Base-by-base conservation (phyloP, 83 land plant genomes). In the Larix sibirica region DNA sequence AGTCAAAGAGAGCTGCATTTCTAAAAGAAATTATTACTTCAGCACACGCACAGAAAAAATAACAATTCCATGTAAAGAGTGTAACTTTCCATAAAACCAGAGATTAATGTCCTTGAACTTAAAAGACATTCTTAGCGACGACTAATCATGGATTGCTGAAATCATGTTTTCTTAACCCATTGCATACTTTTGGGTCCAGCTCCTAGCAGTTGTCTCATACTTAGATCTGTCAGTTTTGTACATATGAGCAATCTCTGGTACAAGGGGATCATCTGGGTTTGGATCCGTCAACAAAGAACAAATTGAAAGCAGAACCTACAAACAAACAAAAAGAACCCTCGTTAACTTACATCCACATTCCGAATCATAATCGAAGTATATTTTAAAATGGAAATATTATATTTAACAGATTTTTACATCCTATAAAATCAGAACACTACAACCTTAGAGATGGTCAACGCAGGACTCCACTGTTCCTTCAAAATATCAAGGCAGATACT, bases 101-200 rank as follows among this genome's bases (percentile, higher is more conserved):
- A 2, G 7, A 38, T 20, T 1, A 42, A 73, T 44, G 16, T 26
- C 28, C 26, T 67, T 14, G 18, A 31, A 4, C 38, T 67, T 67
- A 9, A 28, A 12, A 42, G 54, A 16, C 2, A 16, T 69, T 69
- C 38, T 69, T 69, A 17, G 42, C 44, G 42, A 69, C 42, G 18
- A 54, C 16, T 54, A 36, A 33, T 31, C 42, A 33, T 23, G 42
- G 13, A 73, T 20, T 8, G 47, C 10, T 73, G 12, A 38, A 36
- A 38, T 71, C 42, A 6, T 38, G n/a, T 38, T 36, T 71, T 18
- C 21, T 38, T 65, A 85, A 79, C 87, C 87, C 87, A 85, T 85
- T 44, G 87, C 87, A 58, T 85, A 85, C 80, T 85, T 85, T 71
- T 85, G 87, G 70, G 87, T 85, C 87, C 87, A 85, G 87, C 87